A percentile compares a stretch with the other conserved stretches of the same genome.
These are phyloP conservation scores for Scortechinia acanthostroma DNA, from an alignment of 2,329 filamentous ascomycete species.

Conservation along the genomic window DNA sequence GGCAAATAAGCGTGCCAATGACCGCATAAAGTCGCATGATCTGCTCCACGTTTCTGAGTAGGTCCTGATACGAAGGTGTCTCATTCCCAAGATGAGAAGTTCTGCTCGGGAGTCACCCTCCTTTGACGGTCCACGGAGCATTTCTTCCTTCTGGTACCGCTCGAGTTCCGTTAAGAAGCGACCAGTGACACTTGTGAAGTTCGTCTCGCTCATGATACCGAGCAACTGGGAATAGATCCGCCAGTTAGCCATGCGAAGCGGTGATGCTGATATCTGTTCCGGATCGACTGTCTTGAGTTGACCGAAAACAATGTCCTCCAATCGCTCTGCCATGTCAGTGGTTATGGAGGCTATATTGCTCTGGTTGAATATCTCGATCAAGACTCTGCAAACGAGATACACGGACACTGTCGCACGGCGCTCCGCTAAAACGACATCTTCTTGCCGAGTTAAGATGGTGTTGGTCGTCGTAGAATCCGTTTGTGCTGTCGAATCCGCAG, in stretches of 20 bases:
- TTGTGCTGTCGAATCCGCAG: constrained; percentile 11
- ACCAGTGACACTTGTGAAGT: constrained; percentile 76
- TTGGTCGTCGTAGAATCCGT: background rate
- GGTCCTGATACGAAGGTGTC: constrained; percentile 72
- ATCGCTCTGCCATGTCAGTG: constrained; percentile 82
- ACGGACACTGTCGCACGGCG: constrained; percentile 89
- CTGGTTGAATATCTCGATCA: constrained; percentile 89
- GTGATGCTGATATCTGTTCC: constrained; percentile 70
- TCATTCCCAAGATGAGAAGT: constrained; percentile 83
- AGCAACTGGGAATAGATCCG: constrained; percentile 85
- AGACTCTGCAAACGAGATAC: constrained; percentile 85
- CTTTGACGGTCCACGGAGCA: constrained; percentile 43
- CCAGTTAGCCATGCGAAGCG: constrained; percentile 89
- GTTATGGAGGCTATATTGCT: constrained; percentile 78
- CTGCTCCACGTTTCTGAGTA: constrained; percentile 74
- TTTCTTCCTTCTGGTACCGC: constrained; percentile 69
- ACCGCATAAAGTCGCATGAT: constrained; percentile 81
- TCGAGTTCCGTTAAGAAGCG: constrained; percentile 79
- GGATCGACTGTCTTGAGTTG: constrained; percentile 84
- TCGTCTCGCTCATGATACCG: constrained; percentile 91
- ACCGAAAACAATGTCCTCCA: constrained; percentile 94
- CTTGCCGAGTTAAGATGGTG: constrained; percentile 41
- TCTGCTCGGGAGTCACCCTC: constrained; percentile 75
- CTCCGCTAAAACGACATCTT: constrained; percentile 73
- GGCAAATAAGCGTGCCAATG: constrained; percentile 74